Percentiles rank a stretch among this genome's conserved stretches.
These are phyloP conservation scores for Colletotrichum scovillei DNA, from an alignment of 2,329 filamentous ascomycete species.

Conservation along the genomic window DNA sequence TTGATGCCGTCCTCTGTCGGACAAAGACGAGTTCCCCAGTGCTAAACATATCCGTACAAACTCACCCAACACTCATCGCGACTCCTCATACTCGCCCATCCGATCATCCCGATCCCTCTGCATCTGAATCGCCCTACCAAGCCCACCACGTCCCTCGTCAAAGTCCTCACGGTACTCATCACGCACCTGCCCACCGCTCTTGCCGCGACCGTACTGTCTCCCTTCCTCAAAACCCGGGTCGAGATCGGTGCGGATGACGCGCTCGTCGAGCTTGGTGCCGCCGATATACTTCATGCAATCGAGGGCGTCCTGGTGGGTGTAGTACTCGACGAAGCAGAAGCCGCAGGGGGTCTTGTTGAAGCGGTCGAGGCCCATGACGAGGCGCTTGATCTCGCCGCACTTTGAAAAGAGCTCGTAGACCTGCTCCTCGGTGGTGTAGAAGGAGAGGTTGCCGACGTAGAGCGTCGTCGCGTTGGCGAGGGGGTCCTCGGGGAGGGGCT, in stretches of 20 bases:
- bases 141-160: slow-evolving; percentile 92
- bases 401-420: slow-evolving; percentile 97
- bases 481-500: slow-evolving; percentile 73
- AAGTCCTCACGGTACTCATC: slow-evolving; percentile 98
- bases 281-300: slow-evolving; percentile 99
- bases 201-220: slow-evolving; percentile 93
- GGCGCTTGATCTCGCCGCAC: slow-evolving; percentile 96
- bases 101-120: slow-evolving; percentile 52
- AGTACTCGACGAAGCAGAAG: slow-evolving; percentile 99
- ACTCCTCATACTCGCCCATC: slow-evolving; percentile 54
- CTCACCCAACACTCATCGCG: background rate
- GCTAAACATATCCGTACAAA: too few species aligned
- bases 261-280: slow-evolving; percentile 96
- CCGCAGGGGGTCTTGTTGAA: slow-evolving; percentile 98
- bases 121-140: slow-evolving; percentile 78
- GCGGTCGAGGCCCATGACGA: slow-evolving; percentile 97
- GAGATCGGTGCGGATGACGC: slow-evolving; percentile 93
- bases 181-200: slow-evolving; percentile 94
- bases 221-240: slow-evolving; percentile 97
- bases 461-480: slow-evolving; percentile 91
- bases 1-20: slow-evolving; percentile 49
- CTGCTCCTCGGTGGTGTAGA: slow-evolving; percentile 99
- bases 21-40: slow-evolving; percentile 48
- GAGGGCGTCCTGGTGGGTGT: slow-evolving; percentile 95
- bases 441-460: slow-evolving; percentile 97